Conservation (phyloP, 2,329 filamentous ascomycete genomes). For the Ophiostoma himal-ulmi region DNA sequence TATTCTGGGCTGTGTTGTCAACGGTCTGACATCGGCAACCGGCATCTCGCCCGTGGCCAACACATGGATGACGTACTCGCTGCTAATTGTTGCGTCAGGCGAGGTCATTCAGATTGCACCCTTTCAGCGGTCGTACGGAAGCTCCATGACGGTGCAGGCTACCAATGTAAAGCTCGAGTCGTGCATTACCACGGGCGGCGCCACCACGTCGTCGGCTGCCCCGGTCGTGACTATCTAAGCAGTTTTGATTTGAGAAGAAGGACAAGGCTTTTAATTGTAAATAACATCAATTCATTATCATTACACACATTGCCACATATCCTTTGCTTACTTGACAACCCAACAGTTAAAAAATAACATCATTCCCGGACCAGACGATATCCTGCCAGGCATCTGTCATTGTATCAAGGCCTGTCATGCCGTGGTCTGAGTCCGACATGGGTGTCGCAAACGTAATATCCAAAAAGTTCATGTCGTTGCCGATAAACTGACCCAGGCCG, state of each 20-base stretch:
- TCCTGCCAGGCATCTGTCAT: conserved; percentile 22
- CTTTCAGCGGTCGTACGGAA: background rate
- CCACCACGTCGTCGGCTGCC: background rate
- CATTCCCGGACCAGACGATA: conserved; percentile 20
- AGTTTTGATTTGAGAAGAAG: background rate
- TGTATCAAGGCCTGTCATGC: conserved; percentile 13
- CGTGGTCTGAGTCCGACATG: conserved; percentile 21
- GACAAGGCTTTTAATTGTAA: background rate
- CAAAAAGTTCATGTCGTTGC: conserved; percentile 20
- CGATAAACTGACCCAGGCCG: conserved; percentile 21
- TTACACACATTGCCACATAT: background rate
- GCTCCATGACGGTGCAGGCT: conserved; percentile 10
- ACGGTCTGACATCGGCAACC: background rate
- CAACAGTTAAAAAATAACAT: conserved; percentile 18
- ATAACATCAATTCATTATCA: background rate
- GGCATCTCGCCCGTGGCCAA: background rate
- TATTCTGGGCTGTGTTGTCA: conserved; percentile 5
- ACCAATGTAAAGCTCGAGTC: conserved; percentile 11
- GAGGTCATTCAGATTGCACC: background rate
- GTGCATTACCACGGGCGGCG: background rate
- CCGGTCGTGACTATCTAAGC: background rate
- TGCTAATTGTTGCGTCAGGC: background rate
- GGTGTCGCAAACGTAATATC: conserved; percentile 21
- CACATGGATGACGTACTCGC: background rate
- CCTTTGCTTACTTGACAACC: background rate